These are phyloP conservation scores for Malania oleifera DNA, from an alignment of 164 flowering plant genomes.

Conservation along the genomic window DNA sequence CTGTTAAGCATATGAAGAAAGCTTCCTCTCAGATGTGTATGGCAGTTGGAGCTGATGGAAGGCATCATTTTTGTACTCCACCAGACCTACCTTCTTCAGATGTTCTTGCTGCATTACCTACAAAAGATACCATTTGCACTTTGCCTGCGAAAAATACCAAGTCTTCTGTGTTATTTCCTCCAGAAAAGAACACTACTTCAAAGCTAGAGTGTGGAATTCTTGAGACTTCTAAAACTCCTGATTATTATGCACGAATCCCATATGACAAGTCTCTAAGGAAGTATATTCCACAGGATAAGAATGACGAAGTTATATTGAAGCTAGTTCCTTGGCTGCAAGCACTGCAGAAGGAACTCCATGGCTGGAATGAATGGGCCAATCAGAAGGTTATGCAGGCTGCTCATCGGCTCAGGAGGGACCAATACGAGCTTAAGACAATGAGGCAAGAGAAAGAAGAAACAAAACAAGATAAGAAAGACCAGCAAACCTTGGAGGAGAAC, in stretches of 20 bases:
- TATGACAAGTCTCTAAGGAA: background rate
- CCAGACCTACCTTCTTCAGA: background rate
- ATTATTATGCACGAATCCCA: background rate
- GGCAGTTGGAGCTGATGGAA: background rate
- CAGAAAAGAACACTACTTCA: background rate
- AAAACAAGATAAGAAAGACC: background rate
- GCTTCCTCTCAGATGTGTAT: background rate
- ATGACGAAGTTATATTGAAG: background rate
- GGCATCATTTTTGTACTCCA: background rate
- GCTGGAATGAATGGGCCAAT: background rate
- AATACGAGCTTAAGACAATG: background rate
- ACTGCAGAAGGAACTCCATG: background rate
- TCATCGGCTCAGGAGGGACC: background rate
- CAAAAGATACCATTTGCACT: background rate
- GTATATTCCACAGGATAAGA: background rate
- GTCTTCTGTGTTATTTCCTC: background rate
- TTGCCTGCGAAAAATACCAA: background rate
- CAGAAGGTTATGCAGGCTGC: slow-evolving; percentile 1
- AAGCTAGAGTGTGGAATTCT: background rate
- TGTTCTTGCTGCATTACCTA: background rate
- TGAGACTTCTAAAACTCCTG: background rate
- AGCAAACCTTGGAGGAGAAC: background rate
- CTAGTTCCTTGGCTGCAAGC: background rate
- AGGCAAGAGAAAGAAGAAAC: background rate
- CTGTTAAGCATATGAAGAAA: background rate